Conservation (phyloP, 805 yeast species). For the Candida coleopterorum region DNA sequence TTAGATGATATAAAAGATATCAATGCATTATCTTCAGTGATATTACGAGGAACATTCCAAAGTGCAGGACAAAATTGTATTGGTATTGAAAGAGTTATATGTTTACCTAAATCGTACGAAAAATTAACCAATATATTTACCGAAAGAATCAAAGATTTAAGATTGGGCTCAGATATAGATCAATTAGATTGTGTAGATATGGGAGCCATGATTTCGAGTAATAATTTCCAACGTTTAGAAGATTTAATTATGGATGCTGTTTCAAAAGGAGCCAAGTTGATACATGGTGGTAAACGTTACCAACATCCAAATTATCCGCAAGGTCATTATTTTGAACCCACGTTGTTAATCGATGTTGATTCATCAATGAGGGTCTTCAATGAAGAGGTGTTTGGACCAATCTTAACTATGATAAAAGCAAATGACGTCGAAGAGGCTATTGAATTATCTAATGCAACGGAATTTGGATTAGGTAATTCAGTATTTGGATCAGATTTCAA, state of each 20-base stretch:
- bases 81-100: constrained; percentile 92
- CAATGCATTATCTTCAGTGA: constrained; percentile 57
- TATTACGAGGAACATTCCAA: constrained; percentile 95
- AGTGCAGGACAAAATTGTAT: constrained; percentile 98
- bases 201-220: constrained; percentile 91
- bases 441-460: constrained; percentile 73
- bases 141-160: constrained; percentile 52
- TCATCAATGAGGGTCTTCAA: constrained; percentile 72
- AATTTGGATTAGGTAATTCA: constrained; percentile 88
- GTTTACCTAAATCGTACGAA: constrained; percentile 66
- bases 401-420: constrained; percentile 76
- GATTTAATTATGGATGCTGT: constrained; percentile 70
- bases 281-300: constrained; percentile 77
- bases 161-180: constrained; percentile 90
- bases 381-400: constrained; percentile 93
- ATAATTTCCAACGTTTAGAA: constrained; percentile 67
- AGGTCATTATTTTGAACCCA: constrained; percentile 92
- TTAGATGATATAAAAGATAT: constrained; percentile 70
- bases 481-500: constrained; percentile 68
- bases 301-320: constrained; percentile 91
- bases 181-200: constrained; percentile 86
- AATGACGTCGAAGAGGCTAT: constrained; percentile 62
- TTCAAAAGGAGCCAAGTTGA: constrained; percentile 68
- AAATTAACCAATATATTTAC: constrained; percentile 52
- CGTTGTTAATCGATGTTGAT: constrained; percentile 78